phyloP scores from a whole-genome alignment of 495 filamentous ascomycete species.

The Penicillium bovifimosum region DNA sequence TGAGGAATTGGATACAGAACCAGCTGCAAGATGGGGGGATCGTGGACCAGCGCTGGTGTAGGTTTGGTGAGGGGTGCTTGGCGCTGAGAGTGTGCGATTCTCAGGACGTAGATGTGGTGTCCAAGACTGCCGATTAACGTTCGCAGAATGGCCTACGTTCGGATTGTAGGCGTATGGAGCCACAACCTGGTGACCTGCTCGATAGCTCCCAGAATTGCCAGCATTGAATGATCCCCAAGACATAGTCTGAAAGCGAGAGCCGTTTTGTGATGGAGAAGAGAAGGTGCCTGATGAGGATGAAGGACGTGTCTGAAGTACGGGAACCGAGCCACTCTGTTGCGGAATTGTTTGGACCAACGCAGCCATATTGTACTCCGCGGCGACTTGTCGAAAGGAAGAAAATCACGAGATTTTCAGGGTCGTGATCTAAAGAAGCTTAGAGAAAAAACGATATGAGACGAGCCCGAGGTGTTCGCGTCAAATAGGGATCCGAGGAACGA shows the following conservation, averaged over 20 bases:
- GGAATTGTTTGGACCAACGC: constrained; percentile 88
- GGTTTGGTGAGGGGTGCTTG: constrained; percentile 47
- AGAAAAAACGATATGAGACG: background rate
- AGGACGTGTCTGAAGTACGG: constrained; percentile 76
- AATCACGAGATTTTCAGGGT: constrained; percentile 17
- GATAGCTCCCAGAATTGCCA: constrained; percentile 56
- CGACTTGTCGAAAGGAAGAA: constrained; percentile 11
- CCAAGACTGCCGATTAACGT: constrained; percentile 51
- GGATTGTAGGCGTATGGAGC: constrained; percentile 88
- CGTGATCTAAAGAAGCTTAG: constrained; percentile 22
- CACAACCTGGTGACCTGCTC: constrained; percentile 58
- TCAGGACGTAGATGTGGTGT: constrained; percentile 60
- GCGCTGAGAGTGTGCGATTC: constrained; percentile 61
- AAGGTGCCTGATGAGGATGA: constrained; percentile 60
- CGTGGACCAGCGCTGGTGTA: constrained; percentile 36
- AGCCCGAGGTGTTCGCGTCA: constrained; percentile 6
- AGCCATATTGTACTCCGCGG: constrained; percentile 60
- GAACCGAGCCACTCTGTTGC: constrained; percentile 71
- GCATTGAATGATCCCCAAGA: constrained; percentile 62
- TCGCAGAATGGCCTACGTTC: constrained; percentile 51
- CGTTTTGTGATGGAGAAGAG: constrained; percentile 34
- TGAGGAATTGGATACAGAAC: constrained; percentile 55
- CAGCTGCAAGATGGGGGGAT: constrained; percentile 53
- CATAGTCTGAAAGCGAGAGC: constrained; percentile 48
- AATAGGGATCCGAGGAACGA: constrained; percentile 14